Conservation (phyloP, 768 basidiomycete species). For the Hypholoma sublateritium region DNA sequence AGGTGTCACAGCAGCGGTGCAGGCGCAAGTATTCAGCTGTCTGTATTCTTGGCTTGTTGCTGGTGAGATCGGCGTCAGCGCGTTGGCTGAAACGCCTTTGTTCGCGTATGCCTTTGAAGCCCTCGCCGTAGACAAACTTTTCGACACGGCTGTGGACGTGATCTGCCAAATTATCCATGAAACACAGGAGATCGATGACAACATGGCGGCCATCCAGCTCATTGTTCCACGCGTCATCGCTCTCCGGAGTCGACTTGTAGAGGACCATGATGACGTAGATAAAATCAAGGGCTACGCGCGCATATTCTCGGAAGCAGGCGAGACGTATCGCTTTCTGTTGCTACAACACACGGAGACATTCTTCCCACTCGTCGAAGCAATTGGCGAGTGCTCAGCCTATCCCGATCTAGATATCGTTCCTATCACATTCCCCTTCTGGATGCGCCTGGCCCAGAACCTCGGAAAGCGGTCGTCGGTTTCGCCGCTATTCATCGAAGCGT, state of each 20-base stretch:
- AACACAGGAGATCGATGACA: slow-evolving; percentile 95
- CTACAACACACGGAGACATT: slow-evolving; percentile 90
- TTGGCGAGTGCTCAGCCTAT: slow-evolving; percentile 90
- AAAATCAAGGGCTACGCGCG: slow-evolving; percentile 87
- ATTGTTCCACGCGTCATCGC: slow-evolving; percentile 86
- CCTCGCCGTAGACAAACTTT: slow-evolving; percentile 80
- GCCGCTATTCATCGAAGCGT: slow-evolving; percentile 80
- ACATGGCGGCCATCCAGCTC: slow-evolving; percentile 83
- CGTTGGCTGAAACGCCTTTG: slow-evolving; percentile 74
- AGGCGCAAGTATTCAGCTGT: slow-evolving; percentile 80
- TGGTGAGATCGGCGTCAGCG: slow-evolving; percentile 71
- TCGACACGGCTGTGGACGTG: slow-evolving; percentile 89
- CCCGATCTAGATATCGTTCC: slow-evolving; percentile 94
- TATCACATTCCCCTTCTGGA: slow-evolving; percentile 99
- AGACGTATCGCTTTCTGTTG: slow-evolving; percentile 88
- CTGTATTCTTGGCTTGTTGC: slow-evolving; percentile 86
- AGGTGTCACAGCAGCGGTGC: slow-evolving; percentile 84
- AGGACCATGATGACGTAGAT: slow-evolving; percentile 76
- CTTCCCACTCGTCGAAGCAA: slow-evolving; percentile 93
- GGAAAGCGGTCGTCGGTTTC: slow-evolving; percentile 72
- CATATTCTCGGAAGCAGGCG: slow-evolving; percentile 96
- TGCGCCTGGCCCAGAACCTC: slow-evolving; percentile 89
- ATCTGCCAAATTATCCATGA: slow-evolving; percentile 96
- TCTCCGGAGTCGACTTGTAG: slow-evolving; percentile 60
- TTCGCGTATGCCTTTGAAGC: slow-evolving; percentile 85